Conservation (phyloP, 2,329 filamentous ascomycete genomes). For the Venturia aucupariae region DNA sequence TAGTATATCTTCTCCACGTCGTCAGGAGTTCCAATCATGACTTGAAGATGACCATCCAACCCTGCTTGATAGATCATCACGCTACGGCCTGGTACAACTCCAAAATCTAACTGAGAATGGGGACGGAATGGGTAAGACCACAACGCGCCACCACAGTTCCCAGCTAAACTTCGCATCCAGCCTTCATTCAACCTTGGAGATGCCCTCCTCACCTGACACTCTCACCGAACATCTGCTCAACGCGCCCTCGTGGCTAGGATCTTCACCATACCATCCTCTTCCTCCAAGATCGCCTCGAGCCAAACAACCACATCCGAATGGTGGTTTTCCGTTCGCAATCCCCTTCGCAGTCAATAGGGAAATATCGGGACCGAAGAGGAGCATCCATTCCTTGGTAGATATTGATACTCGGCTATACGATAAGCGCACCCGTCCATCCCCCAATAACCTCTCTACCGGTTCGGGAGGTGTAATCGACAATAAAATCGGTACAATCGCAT, state of each 20-base stretch:
- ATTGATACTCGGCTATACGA: too few species aligned
- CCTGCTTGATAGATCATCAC: not conserved
- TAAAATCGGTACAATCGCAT: too few species aligned
- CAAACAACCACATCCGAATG: too few species aligned
- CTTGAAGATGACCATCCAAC: too few species aligned
- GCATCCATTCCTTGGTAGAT: too few species aligned
- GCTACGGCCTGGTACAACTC: not conserved
- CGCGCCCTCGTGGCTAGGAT: not conserved
- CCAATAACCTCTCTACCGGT: too few species aligned
- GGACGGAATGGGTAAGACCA: not conserved
- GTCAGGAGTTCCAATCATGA: not conserved
- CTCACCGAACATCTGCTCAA: not conserved
- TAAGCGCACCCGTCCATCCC: too few species aligned
- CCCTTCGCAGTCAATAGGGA: too few species aligned
- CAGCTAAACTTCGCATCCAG: not conserved
- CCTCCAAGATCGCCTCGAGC: not conserved
- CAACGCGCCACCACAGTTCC: not conserved
- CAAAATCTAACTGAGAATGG: not conserved
- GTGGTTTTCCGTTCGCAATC: too few species aligned
- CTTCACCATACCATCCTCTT: not conserved
- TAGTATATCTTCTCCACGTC: not conserved
- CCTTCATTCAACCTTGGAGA: not conserved
- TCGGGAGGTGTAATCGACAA: too few species aligned
- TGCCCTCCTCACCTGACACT: not conserved
- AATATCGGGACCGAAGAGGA: too few species aligned